Conservation (phyloP, 1,284 basidiomycete species). For the Gymnopus androsaceus region DNA sequence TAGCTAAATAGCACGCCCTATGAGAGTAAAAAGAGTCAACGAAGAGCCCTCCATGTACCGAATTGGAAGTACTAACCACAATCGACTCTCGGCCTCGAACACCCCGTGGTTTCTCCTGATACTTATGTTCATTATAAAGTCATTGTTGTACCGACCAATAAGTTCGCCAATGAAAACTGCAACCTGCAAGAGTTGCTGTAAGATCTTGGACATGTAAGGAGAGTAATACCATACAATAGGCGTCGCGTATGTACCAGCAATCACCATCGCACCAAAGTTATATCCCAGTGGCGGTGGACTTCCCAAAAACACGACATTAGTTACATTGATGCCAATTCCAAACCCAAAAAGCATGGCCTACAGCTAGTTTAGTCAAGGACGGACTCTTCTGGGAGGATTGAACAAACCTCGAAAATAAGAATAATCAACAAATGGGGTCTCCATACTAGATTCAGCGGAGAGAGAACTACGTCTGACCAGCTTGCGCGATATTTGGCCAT, state of each 20-base stretch:
- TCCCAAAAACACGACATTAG: constrained; percentile 58
- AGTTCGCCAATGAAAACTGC: constrained; percentile 65
- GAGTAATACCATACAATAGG: constrained; percentile 43
- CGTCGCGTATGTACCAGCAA: constrained; percentile 52
- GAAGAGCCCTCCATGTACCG: too few species aligned
- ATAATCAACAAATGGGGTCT: constrained; percentile 51
- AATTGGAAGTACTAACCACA: too few species aligned
- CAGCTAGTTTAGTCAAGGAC: neutral
- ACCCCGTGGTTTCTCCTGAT: constrained; percentile 61
- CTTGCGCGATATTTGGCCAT: constrained; percentile 52
- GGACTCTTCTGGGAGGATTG: neutral
- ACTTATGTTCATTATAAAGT: constrained; percentile 53
- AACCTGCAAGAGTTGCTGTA: constrained; percentile 38
- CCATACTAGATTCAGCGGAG: constrained; percentile 50
- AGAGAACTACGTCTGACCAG: constrained; percentile 43
- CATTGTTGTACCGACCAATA: constrained; percentile 62
- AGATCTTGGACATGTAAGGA: neutral
- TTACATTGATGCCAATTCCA: constrained; percentile 61
- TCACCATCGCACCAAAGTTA: constrained; percentile 43
- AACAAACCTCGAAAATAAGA: constrained; percentile 47
- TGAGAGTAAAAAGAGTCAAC: too few species aligned
- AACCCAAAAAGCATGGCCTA: constrained; percentile 56
- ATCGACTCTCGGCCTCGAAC: constrained; percentile 66
- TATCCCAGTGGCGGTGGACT: constrained; percentile 51
- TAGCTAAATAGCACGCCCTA: constrained; percentile 49